Evolutionary conservation across 1,284 basidiomycete genomes (phyloP).

Genomic region (Cryptococcus sp.): DNA sequence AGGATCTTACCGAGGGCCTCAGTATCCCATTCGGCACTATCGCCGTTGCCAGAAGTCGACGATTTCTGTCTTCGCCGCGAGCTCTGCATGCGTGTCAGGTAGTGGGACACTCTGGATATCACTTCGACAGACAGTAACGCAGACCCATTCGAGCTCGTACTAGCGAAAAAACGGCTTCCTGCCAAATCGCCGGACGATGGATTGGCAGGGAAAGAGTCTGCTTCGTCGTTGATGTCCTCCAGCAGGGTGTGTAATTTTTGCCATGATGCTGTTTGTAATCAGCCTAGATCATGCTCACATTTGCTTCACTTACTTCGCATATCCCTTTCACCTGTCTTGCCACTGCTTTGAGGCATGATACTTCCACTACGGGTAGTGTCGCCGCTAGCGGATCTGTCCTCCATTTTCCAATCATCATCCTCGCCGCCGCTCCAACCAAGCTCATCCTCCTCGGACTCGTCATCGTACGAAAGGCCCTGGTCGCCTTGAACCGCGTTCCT

Average conservation of each 20-base stretch:
- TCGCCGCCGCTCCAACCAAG: constrained; percentile 40
- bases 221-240: constrained; percentile 86
- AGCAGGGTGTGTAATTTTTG: constrained; percentile 71
- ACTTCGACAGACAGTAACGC: constrained; percentile 61
- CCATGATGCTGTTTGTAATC: constrained; percentile 60
- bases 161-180: constrained; percentile 64
- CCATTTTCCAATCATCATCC: constrained; percentile 44
- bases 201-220: constrained; percentile 73
- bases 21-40: constrained; percentile 57
- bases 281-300: neutral
- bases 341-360: constrained; percentile 24
- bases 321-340: constrained; percentile 68
- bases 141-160: constrained; percentile 61
- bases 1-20: constrained; percentile 65
- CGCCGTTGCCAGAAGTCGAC: neutral
- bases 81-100: constrained; percentile 31
- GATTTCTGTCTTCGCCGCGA: constrained; percentile 21
- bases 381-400: constrained; percentile 18
- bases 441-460: constrained; percentile 42
- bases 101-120: constrained; percentile 64
- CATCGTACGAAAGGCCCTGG: constrained; percentile 16
- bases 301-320: constrained; percentile 61
- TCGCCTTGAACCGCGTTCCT: neutral
- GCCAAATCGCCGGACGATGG: constrained; percentile 60
- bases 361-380: neutral